Percentiles rank a stretch among this genome's conserved stretches.
phyloP scores from a whole-genome alignment of 2,329 filamentous ascomycete species.

The Cladosporium sp. region DNA sequence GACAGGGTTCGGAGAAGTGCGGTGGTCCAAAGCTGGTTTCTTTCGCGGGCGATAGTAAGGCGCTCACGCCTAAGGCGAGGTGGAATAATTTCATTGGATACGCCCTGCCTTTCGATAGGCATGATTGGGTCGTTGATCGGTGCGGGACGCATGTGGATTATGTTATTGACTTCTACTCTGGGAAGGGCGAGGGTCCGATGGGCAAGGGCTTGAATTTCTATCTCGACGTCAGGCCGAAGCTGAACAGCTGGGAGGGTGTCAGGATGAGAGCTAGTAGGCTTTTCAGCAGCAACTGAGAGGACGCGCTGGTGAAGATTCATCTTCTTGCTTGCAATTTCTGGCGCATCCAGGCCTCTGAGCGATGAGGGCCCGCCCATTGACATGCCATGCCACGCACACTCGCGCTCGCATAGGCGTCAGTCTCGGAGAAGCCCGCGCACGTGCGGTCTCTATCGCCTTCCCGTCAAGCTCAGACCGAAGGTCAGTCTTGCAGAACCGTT shows the following conservation, averaged over 20 bases:
- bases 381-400: too few species aligned
- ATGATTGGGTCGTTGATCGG: conserved; percentile 95
- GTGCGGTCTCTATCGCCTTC: too few species aligned
- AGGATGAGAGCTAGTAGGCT: conserved; percentile 48
- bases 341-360: too few species aligned
- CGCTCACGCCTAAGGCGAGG: conserved; percentile 75
- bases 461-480: too few species aligned
- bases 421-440: too few species aligned
- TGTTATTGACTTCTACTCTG: conserved; percentile 96
- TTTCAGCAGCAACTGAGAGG: too few species aligned
- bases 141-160: conserved; percentile 86
- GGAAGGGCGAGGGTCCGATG: conserved; percentile 43
- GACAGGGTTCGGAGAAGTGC: conserved; percentile 58
- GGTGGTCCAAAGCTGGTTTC: conserved; percentile 77
- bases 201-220: conserved; percentile 57
- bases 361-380: too few species aligned
- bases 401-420: too few species aligned
- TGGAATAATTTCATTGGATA: conserved; percentile 81
- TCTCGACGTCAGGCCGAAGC: conserved; percentile 61
- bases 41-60: conserved; percentile 65
- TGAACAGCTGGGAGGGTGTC: conserved; percentile 60
- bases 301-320: too few species aligned
- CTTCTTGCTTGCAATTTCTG: too few species aligned
- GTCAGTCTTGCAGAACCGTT: too few species aligned
- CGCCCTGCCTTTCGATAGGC: conserved; percentile 84